These are phyloP conservation scores for Panaeolus cyanescens DNA, from an alignment of 768 basidiomycete genomes.

Conservation along the genomic window DNA sequence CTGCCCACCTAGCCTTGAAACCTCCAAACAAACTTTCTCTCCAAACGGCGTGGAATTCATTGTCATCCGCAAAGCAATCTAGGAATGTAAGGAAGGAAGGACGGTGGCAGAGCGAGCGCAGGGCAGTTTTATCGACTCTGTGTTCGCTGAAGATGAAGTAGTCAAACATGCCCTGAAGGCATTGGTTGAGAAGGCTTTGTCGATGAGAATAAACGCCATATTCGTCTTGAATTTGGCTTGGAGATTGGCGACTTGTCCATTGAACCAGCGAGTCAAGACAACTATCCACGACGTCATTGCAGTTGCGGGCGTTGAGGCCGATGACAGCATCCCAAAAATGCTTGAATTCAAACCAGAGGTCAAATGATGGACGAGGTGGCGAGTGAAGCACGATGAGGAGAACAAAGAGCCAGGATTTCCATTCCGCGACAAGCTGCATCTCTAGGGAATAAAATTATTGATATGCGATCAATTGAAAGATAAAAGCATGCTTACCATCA, in stretches of 20 bases:
- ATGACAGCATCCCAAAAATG: not conserved
- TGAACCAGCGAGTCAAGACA: not conserved
- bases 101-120: not conserved
- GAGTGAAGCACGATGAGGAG: not conserved
- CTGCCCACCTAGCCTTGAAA: not conserved
- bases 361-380: not conserved
- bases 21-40: not conserved
- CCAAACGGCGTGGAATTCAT: not conserved
- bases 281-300: not conserved
- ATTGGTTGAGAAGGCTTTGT: not conserved
- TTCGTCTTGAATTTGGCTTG: not conserved
- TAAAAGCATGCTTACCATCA: not conserved
- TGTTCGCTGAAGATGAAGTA: not conserved
- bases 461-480: not conserved
- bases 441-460: not conserved
- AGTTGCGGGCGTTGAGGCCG: not conserved
- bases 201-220: not conserved
- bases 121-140: not conserved
- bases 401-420: not conserved
- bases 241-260: not conserved
- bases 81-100: not conserved
- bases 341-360: slow-evolving; percentile 1
- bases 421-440: not conserved
- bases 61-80: not conserved
- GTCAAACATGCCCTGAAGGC: not conserved